Evolutionary conservation across 2,329 filamentous ascomycete species (phyloP).

Genomic region (Raffaelea ambrosiae): DNA sequence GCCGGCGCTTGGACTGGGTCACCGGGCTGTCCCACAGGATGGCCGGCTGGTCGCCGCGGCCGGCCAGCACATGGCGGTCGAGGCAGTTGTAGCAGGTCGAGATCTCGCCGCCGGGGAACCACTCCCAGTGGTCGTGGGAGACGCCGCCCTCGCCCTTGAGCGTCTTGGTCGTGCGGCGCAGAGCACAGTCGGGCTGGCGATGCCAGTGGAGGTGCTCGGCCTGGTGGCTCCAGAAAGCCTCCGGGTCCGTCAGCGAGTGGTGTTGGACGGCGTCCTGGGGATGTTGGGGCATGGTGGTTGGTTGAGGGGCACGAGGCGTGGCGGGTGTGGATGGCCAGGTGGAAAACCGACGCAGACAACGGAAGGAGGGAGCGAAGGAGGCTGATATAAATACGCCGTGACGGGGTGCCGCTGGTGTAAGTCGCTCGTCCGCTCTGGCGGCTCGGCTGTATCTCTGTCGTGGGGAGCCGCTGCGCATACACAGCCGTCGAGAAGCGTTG

Average conservation of each 20-base stretch:
- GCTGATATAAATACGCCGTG: background rate
- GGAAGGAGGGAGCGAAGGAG: background rate
- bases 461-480: no score
- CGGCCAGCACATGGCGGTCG: constrained; percentile 75
- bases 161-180: constrained; percentile 53
- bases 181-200: constrained; percentile 56
- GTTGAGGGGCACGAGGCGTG: no score
- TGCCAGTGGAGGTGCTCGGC: constrained; percentile 76
- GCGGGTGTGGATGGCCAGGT: no score
- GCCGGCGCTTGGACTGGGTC: constrained; percentile 59
- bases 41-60: constrained; percentile 64
- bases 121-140: constrained; percentile 72
- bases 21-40: constrained; percentile 88
- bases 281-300: constrained; percentile 15
- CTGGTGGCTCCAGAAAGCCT: constrained; percentile 67
- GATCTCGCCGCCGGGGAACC: constrained; percentile 84
- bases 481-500: no score
- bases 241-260: constrained; percentile 58
- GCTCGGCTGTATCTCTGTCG: no score
- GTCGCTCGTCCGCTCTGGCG: no score
- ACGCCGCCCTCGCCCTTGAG: constrained; percentile 43
- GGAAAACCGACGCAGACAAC: no score
- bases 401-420: constrained; percentile 14
- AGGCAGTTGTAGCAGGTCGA: constrained; percentile 89
- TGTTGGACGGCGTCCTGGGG: constrained; percentile 43